Evolutionary conservation across 2,329 filamentous ascomycete species (phyloP), one percentile per base, ranked within the genome.

Genomic region (Colletotrichum cuscutae): DNA sequence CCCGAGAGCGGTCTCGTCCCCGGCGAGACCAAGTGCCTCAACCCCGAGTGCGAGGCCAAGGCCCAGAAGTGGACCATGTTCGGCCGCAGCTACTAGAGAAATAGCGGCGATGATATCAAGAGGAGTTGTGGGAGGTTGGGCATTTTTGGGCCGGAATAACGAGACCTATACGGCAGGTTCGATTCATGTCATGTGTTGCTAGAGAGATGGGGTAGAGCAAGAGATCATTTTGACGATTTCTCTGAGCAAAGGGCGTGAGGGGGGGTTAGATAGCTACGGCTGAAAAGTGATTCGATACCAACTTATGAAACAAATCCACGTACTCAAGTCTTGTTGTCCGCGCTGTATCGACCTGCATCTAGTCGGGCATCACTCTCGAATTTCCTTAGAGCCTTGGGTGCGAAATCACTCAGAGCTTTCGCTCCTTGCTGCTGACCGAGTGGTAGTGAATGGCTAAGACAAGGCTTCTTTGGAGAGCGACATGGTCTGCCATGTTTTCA

Each of bases 41-140:
- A 94, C 88, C 96, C 96, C 54, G 93, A 96, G 79, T 98, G 96
- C 85, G 86, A 87, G 74, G 87, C 87, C 75, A 85, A 91, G 63
- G 96, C 96, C 22, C 91, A 96, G 87, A 90, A 92, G 79, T 98
- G 94, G 93, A 94, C 94, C 83, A 93, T 98, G 92, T 98, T 98
- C 84, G 96, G 96, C 79, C 89, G 93, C 85, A 93, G 88, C 80
- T 91, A 91, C 80, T 91, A 87, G 76, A 62, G 26, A 30, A 37
- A 11, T 8, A 24, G 30, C 24, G 49, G 26, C 24, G 30, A 76
- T 66, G 62, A 24, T 28, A 72, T 68, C 62, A 57, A 54, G 61
- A 61, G 71, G 66, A 71, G 66, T 73, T 73, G 70, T 35, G 67
- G 42, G 42, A 19, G 67, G 28, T 65, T 73, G 28, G 61, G 66